Evolutionary conservation across 1,139 yeast genomes (phyloP), one percentile per base, ranked within the genome.

Genomic region (Saccharomyces hybrid): DNA sequence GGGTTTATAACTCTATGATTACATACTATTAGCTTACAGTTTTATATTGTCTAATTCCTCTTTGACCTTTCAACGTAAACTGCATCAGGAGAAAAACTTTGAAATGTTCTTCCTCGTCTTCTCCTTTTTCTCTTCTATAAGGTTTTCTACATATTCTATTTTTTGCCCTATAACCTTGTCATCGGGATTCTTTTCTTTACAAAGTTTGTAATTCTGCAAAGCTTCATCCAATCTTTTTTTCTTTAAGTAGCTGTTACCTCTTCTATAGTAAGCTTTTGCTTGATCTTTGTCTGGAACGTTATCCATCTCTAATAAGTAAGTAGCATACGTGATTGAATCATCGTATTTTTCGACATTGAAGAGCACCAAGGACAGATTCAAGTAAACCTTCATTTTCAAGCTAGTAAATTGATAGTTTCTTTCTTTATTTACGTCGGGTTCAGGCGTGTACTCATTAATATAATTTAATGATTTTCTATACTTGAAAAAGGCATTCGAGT

Each of bases 391-490:
- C 68, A 77, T 81, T 68, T 85, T 86, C 63, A 85, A 67, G 0
- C 75, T 79, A 46, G 72, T 62, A 62, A 83, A 86, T 60, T 79
- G 78, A 2, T 58, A 58, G 60, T 70, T 77, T 72, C 78, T 74
- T 41, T 79, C 80, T 7, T 81, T 78, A 58, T 84, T 85, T 46
- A 83, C 80, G 50, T 84, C 90, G 44, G 72, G 72, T 63, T 86
- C 95, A 0, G 95, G 95, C 16, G 83, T 75, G 61, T 78, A 81
- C 66, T 85, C 93, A 76, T 83, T 82, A 31, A 84, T 78, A 61
- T 86, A 86, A 55, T 88, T 72, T 52, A 85, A 69, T 23, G 88
- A 76, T 66, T 86, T 86, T 49, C 67, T 72, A 64, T 83, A 86
- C 66, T 86, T 86, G 61, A 80, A 74, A 25, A 75, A 70, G 0